Evolutionary conservation across 2,329 filamentous ascomycete genomes (phyloP), one percentile per base, ranked within the genome.

Genomic region (Paramyrothecium sp.): DNA sequence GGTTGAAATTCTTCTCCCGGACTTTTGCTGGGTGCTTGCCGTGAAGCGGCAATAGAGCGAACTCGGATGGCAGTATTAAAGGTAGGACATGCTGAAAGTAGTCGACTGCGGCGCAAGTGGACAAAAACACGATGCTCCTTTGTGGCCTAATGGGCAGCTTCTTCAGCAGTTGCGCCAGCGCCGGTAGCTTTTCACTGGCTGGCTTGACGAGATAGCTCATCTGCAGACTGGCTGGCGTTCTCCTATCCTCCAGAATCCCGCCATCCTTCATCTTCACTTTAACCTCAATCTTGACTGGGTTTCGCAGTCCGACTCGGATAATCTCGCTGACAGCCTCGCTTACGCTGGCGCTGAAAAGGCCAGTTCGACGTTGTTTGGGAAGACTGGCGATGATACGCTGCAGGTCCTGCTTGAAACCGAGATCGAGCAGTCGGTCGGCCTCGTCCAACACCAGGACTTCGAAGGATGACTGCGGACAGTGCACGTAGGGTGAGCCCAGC

Each of bases 321-420:
- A 99, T 89, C 70, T 97, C 91, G 61, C 93, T 89, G 1, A 99
- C 91, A 2, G 95, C 95, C 69, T 98, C 95, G 65, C 90, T 95
- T n/a, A 99, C 90, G 67, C 90, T 96, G 13, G 95, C 95, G 68
- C 92, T 97, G 75, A 98, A 99, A 0, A 99, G 78, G 0, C 95
- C 95, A 0, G 95, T 99, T 52, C 95, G 84, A 54, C 95, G 83
- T 71, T 99, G 95, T 70, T 99, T 99, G 0, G 95, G 95, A 7
- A 99, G 77, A 17, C 90, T 84, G 0, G 86, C 85, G 21, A 99
- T 77, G 46, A 98, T 97, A 56, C 87, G 90, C 64, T 95, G 91
- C 26, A 99, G 75, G 64, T 97, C 92, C 56, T 91, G 88, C 72
- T 96, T 95, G 75, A 99, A 98, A 7, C 96, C 95, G 21, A 98